Base-by-base conservation (phyloP, 768 basidiomycete genomes). In the Mycena sanguinolenta region DNA sequence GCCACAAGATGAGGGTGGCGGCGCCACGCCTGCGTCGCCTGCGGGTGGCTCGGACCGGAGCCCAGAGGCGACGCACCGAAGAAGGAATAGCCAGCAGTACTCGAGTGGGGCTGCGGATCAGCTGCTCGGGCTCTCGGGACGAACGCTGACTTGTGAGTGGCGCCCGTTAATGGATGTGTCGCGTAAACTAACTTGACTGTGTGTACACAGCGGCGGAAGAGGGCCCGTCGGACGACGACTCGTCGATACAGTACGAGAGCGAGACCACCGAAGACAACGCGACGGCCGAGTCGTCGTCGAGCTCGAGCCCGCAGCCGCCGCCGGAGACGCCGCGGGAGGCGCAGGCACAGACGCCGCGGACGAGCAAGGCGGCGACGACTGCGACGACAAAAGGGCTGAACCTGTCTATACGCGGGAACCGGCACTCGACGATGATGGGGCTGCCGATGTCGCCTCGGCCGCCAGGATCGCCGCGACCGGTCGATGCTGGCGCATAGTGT, bases 21-120 rank as follows among this genome's bases (percentile, higher is more conserved):
- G 17, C 42, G n/a, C n/a, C n/a, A n/a, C n/a, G n/a, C 21, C 30
- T 44, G 39, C 39, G 39, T 39, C 39, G 8, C 39, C 39, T 17
- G 39, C 39, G 8, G 68, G 62, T 27, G 74, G 77, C 25, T 73
- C 80, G 64, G 87, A 86, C 27, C 79, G 82, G 46, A 84, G 50
- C 84, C 39, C 59, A 28, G 65, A 71, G 12, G n/a, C n/a, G n/a
- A 71, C 70, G 30, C 70, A 71, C 61, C 65, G 50, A 67, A 89
- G 90, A 69, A 88, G 95, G 74, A 96, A 96, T 80, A 95, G 94
- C 77, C 89, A 87, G 73, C 94, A 92, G 73, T 96, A 96, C 80
- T 89, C 92, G 36, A 92, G 93, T 73, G 89, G 90, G 49, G 94
- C 94, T 57, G 92, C 95, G 52, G 95, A 96, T 81, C 84, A 91